Evolutionary conservation across 2,329 filamentous ascomycete species (phyloP), one percentile per base, ranked within the genome.

Genomic region (Aspergillus pseudoviridinutans): DNA sequence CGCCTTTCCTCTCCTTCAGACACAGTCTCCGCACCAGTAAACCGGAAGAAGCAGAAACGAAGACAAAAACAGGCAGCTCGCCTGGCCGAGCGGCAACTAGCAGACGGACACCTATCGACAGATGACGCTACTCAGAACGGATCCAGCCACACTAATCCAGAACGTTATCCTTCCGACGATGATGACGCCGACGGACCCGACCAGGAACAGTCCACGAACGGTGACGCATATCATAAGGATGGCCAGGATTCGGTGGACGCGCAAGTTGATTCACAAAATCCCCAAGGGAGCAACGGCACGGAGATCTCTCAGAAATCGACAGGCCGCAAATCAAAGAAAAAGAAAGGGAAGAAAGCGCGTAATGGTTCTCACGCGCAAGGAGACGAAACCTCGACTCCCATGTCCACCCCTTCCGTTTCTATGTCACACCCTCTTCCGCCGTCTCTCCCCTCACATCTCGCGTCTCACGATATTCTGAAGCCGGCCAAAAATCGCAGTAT

Each of bases 1-100:
- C 50, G 14, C 41, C 55, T 51, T 29, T 51, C 51, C 4, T 55
- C 62, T 9, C 49, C 54, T 9, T 27, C 60, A 54, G 66, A 67
- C 44, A 41, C 56, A 17, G 64, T 64, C 51, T 76, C 79, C 49
- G 79, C 79, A 49, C 70, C 80, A 8, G 88, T 92, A 53, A 97
- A 96, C 77, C 87, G 90, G 71, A 97, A 97, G 82, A 97, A 97
- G 80, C 90, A 94, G 75, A 97, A 96, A 81, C 86, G 92, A 65
- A 85, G 92, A 64, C 88, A 90, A 71, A 97, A 97, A 74, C 81
- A 85, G 76, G 89, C 89, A 35, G 89, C 90, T 32, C 88, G 87
- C 59, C 85, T 88, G 70, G 84, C 84, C 29, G 81, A 81, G 32
- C 78, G 79, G 64, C 76, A 78, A 61, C 70, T 68, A 7, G 61